A percentile compares a stretch with the other conserved stretches of the same genome.
Evolutionary conservation across 2,329 filamentous ascomycete species (phyloP).

Genomic region (Claviceps monticola): DNA sequence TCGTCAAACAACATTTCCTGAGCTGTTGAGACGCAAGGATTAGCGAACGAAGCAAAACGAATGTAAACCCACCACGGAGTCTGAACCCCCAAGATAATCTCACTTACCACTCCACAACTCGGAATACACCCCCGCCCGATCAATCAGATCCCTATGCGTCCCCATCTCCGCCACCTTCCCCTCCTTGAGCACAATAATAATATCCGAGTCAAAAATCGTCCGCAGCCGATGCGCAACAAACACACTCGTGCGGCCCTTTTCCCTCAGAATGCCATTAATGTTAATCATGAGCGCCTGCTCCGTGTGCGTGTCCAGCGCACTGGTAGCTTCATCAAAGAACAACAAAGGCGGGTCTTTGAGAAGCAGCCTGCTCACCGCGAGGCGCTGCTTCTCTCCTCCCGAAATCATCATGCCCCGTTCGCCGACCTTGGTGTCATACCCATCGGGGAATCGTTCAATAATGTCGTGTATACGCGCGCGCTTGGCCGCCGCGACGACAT

Average conservation of each 20-base stretch:
- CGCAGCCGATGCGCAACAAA: conserved; percentile 87
- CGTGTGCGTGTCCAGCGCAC: conserved; percentile 82
- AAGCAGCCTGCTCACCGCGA: conserved; percentile 71
- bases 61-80: background rate
- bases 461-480: conserved; percentile 77
- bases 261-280: conserved; percentile 82
- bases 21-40: conserved; percentile 22
- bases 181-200: conserved; percentile 80
- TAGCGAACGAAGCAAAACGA: background rate
- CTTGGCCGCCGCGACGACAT: conserved; percentile 64
- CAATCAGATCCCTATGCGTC: conserved; percentile 73
- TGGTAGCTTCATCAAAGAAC: conserved; percentile 94
- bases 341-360: conserved; percentile 81
- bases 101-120: conserved; percentile 78
- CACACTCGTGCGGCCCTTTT: conserved; percentile 80
- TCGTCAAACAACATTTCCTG: conserved; percentile 47
- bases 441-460: conserved; percentile 67
- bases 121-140: conserved; percentile 66
- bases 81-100: too few relatives aligned
- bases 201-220: conserved; percentile 85
- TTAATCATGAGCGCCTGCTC: conserved; percentile 83
- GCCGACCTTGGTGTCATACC: conserved; percentile 81
- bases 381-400: conserved; percentile 82
- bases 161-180: conserved; percentile 81
- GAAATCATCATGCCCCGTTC: conserved; percentile 96